Evolutionary conservation across 2,329 filamentous ascomycete genomes (phyloP), one percentile per base, ranked within the genome.

Genomic region (Colletotrichum sansevieriae): DNA sequence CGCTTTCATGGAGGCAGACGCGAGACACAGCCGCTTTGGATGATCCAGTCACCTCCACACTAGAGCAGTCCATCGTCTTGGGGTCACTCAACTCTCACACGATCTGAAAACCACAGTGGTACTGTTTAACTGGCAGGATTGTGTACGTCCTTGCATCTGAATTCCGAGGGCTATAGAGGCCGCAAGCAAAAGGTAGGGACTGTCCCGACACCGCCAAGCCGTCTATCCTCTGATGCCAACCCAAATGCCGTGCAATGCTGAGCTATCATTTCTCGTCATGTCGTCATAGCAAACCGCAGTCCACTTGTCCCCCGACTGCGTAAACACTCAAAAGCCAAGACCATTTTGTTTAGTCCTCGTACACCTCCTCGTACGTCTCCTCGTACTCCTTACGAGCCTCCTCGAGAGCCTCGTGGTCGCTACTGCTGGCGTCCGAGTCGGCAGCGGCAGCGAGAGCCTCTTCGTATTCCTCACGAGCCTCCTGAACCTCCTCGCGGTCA

Each of bases 341-440:
- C 18, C 4, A 22, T 7, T 39, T 22, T 8, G 22, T 61, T 39
- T 71, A 67, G 29, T 75, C 71, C 22, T 75, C 75, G 41, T 83
- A 83, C 2, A 73, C 75, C 60, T 83, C 83, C 71, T 85, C 83
- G 58, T 84, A 83, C 56, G 81, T 81, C 74, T 88, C 84, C 55
- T 83, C 78, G 65, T 85, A 85, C 73, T 83, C 84, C 73, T 84
- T 77, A 62, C 84, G 72, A 1, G 84, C 84, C 75, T 89, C 86
- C 70, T 87, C 83, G 4, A 87, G 76, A 63, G 83, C 83, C 75
- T 88, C 81, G 4, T 79, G 75, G 68, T 86, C 85, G 70, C 84
- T 88, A 72, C 82, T 87, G 76, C 81, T 85, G 18, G 82, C 82
- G 57, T 79, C 78, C 1, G 82, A 84, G 71, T 81, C 79, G 4